Conservation (phyloP, 306 rosid species). For the Myrica gale region DNA sequence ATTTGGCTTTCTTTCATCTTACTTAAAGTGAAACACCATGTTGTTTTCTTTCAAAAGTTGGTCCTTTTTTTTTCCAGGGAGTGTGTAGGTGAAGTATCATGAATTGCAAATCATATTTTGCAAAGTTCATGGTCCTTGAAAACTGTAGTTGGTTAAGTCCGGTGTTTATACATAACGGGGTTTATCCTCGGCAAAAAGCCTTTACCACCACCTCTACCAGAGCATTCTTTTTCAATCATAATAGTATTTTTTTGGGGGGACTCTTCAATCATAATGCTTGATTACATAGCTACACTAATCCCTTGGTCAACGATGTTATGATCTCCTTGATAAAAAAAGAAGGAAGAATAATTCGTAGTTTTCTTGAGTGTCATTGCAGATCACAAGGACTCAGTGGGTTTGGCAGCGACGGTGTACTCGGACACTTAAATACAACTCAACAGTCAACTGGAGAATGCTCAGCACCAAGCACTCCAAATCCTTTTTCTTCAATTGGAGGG, state of each 20-base stretch:
- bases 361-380: slow-evolving; percentile 30
- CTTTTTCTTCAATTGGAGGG: slow-evolving; percentile 40
- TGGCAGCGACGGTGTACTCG: slow-evolving; percentile 31
- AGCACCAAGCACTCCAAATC: slow-evolving; percentile 29
- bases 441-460: slow-evolving; percentile 28
- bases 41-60: neutral
- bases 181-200: neutral
- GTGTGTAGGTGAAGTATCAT: neutral
- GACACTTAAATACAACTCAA: slow-evolving; percentile 31
- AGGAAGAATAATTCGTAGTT: slow-evolving; percentile 7
- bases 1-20: slow-evolving; percentile 8
- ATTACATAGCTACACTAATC: neutral
- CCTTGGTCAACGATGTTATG: neutral
- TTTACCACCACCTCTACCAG: neutral
- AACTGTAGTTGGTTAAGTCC: neutral
- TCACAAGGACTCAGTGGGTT: slow-evolving; percentile 34
- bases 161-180: neutral
- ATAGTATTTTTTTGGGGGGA: no score
- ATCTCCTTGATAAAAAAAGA: neutral
- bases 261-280: neutral
- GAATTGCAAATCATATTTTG: neutral
- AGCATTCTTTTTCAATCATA: neutral
- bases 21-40: neutral
- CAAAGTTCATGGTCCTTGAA: neutral
- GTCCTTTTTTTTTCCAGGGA: neutral